phyloP scores from a whole-genome alignment of 2,329 filamentous ascomycete species.

The Dothistroma pini region DNA sequence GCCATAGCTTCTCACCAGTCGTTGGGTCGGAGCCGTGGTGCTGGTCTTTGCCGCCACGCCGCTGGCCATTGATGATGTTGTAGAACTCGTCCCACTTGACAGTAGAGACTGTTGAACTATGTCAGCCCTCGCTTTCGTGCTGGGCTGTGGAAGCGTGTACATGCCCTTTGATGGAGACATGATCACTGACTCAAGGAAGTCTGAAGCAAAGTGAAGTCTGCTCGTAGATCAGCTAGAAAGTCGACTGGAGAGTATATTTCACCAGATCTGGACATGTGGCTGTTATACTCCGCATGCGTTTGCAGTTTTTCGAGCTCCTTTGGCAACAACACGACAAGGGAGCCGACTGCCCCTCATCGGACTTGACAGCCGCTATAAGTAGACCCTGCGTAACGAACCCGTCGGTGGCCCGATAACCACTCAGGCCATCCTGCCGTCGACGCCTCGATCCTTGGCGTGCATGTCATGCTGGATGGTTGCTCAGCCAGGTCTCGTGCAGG shows the following conservation, averaged over 20 bases:
- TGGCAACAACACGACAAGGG: background rate
- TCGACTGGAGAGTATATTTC: background rate
- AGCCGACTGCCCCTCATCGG: background rate
- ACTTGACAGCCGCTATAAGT: background rate
- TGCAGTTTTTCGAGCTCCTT: background rate
- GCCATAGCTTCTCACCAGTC: slow-evolving; percentile 37
- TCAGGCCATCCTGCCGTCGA: background rate
- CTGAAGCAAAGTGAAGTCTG: background rate
- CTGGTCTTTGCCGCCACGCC: slow-evolving; percentile 30
- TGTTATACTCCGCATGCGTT: slow-evolving; percentile 2
- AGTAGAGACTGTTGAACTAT: slow-evolving; percentile 26
- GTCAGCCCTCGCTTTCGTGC: background rate
- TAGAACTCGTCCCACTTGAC: slow-evolving; percentile 38
- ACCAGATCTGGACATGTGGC: background rate
- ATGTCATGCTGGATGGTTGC: background rate
- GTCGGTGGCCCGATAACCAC: background rate
- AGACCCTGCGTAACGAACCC: background rate
- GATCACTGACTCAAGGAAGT: background rate
- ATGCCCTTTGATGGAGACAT: slow-evolving; percentile 12
- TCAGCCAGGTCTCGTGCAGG: background rate
- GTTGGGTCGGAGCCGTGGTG: slow-evolving; percentile 36
- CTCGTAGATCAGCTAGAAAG: background rate
- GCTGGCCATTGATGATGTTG: slow-evolving; percentile 40
- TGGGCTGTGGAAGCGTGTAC: background rate
- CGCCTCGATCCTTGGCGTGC: background rate